Base-by-base conservation (phyloP, 305 asterid species). In the Ilex paraguariensis region DNA sequence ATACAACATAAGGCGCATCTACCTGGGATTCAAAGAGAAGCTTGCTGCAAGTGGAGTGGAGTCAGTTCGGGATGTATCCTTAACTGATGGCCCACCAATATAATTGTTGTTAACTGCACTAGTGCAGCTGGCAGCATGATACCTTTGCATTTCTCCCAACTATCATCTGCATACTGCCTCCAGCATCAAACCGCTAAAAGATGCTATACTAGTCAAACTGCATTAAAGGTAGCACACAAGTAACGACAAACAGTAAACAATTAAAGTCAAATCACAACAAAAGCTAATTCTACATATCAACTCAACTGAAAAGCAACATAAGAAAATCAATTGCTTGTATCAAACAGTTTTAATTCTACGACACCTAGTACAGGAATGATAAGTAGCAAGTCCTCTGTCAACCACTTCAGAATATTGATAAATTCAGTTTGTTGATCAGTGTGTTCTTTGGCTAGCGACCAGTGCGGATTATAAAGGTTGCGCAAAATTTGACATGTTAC, bases 91-190 rank as follows among this genome's bases (percentile, higher is more conserved):
- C 72, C 95, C 97, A 63, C 83, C 65, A 66, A 80, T 66, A 61
- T 84, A 78, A 84, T 82, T 75, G 80, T 85, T 89, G 68, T 85
- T 93, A 70, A 90, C 95, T 90, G 97, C 97, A 86, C 95, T 83
- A 77, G 81, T 84, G 99, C 97, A 84, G 97, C 85, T 86, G 79
- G 79, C 77, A 77, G 79, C 74, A 83, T 90, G 99, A 93, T 87
- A 90, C 86, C 96, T 90, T 82, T 90, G 99, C 99, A 93, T 93
- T 75, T 90, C 91, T 87, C 75, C 95, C 69, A 74, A 80, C 86
- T 76, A 81, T 82, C 79, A 86, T 81, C 99, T 75, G 95, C 99
- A 93, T 93, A 83, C 95, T 90, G 95, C 81, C 90, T 71, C 90
- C 91, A 84, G 87, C 97, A 85, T 84, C 39, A 86, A 87, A 84